phyloP scores from a whole-genome alignment of 129 eudicot genomes.

The Ambrosia artemisiifolia region DNA sequence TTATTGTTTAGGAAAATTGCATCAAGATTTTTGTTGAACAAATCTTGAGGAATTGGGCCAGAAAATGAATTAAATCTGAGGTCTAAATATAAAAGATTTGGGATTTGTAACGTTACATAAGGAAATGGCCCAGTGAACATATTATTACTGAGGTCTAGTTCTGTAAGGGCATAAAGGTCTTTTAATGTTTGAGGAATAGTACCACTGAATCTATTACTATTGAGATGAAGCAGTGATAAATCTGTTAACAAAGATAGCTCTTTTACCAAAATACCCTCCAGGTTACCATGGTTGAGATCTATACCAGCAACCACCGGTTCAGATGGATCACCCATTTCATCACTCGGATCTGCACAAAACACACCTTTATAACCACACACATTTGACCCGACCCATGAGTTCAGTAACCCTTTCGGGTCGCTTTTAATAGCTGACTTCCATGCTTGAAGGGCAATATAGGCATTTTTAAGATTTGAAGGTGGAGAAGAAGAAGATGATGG shows the following conservation, averaged over 20 bases:
- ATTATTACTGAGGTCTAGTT: conserved; percentile 90
- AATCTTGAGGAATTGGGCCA: conserved; percentile 71
- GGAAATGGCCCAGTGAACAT: conserved; percentile 78
- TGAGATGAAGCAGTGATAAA: conserved; percentile 73
- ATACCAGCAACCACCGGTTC: conserved; percentile 61
- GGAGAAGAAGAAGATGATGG: conserved; percentile 30
- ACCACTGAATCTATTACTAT: conserved; percentile 74
- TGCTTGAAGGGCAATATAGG: conserved; percentile 87
- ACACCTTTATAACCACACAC: conserved; percentile 80
- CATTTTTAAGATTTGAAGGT: conserved; percentile 36
- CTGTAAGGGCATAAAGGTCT: conserved; percentile 59
- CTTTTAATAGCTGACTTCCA: conserved; percentile 85
- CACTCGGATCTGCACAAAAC: conserved; percentile 60
- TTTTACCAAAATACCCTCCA: conserved; percentile 61
- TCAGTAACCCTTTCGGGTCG: conserved; percentile 66
- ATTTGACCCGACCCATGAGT: conserved; percentile 82
- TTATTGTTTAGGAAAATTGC: conserved; percentile 87
- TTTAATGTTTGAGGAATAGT: conserved; percentile 55
- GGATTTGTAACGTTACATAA: conserved; percentile 36
- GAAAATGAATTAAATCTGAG: conserved; percentile 70
- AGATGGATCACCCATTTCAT: conserved; percentile 44
- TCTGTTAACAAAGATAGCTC: conserved; percentile 65
- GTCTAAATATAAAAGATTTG: conserved; percentile 72
- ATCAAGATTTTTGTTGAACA: conserved; percentile 66
- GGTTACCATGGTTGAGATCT: conserved; percentile 91